Evolutionary conservation across 1,139 yeast species (phyloP).

Genomic region (Protomyces inouyei): DNA sequence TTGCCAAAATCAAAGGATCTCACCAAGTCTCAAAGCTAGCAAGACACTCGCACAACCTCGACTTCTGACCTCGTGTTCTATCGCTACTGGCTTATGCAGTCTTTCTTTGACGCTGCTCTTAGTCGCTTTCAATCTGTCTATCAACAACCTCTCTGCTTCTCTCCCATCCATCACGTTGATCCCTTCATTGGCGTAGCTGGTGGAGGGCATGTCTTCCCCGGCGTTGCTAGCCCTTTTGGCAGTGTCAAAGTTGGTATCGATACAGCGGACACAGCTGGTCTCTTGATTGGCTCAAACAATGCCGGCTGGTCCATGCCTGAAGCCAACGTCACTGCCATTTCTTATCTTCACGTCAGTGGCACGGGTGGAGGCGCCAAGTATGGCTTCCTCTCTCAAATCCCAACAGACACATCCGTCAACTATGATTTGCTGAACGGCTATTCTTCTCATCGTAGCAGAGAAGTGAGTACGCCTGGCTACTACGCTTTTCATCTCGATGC

Average conservation of each 20-base stretch:
- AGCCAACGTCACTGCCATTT: slow-evolving; percentile 17
- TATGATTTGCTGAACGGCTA: slow-evolving; percentile 14
- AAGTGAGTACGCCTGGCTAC: slow-evolving; percentile 16
- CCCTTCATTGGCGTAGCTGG: slow-evolving; percentile 24
- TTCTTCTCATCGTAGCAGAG: slow-evolving; percentile 5
- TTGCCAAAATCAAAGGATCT: no score
- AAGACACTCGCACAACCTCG: no score
- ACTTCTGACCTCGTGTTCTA: no score
- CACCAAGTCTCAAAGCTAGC: no score
- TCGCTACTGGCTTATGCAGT: no score
- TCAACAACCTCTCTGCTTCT: background rate
- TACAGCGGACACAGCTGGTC: slow-evolving; percentile 23
- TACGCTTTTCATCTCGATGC: slow-evolving; percentile 17
- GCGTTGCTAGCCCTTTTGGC: slow-evolving; percentile 18
- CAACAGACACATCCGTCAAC: slow-evolving; percentile 18
- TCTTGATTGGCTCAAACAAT: slow-evolving; percentile 16
- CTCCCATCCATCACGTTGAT: slow-evolving; percentile 1
- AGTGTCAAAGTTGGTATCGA: slow-evolving; percentile 22
- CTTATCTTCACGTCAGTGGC: slow-evolving; percentile 21
- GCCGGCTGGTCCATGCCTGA: slow-evolving; percentile 14
- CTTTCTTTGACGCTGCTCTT: no score
- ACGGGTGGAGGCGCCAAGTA: slow-evolving; percentile 24
- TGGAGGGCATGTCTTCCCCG: slow-evolving; percentile 25
- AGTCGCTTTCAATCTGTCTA: no score
- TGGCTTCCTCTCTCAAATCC: slow-evolving; percentile 16